Percentiles rank a stretch among this genome's conserved stretches.
phyloP scores from a whole-genome alignment of 2,329 filamentous ascomycete genomes.

The Simplicillium aogashimaense region DNA sequence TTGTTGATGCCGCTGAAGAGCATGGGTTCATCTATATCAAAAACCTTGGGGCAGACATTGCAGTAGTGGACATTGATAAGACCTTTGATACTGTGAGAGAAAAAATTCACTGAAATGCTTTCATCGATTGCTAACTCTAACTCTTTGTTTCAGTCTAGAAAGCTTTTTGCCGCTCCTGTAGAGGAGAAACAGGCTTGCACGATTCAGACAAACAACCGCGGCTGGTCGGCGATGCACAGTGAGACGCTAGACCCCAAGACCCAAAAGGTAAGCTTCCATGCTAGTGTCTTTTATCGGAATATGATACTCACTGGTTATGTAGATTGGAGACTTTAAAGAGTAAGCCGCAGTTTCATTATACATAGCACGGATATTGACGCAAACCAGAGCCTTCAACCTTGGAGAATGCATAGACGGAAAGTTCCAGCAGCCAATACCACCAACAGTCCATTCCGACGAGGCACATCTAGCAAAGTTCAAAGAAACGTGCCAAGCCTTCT shows the following conservation, averaged over 20 bases:
- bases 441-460: slow-evolving; percentile 49
- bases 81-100: slow-evolving; percentile 63
- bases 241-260: slow-evolving; percentile 80
- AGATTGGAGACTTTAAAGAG: slow-evolving; percentile 87
- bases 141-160: slow-evolving; percentile 38
- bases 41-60: slow-evolving; percentile 61
- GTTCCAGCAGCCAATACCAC: slow-evolving; percentile 68
- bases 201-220: slow-evolving; percentile 73
- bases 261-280: slow-evolving; percentile 51
- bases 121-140: background rate
- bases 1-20: slow-evolving; percentile 71
- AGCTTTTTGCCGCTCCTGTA: slow-evolving; percentile 59
- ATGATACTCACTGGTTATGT: background rate
- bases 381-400: slow-evolving; percentile 76
- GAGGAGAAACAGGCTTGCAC: slow-evolving; percentile 66
- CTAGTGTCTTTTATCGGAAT: background rate
- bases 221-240: slow-evolving; percentile 80
- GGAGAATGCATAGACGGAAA: slow-evolving; percentile 61
- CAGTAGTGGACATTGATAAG: slow-evolving; percentile 52
- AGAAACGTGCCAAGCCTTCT: slow-evolving; percentile 60
- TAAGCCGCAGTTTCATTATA: slow-evolving; percentile 24
- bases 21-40: slow-evolving; percentile 88
- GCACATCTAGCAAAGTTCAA: slow-evolving; percentile 57
- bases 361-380: slow-evolving; percentile 4
- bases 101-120: background rate